Conservation (phyloP, 164 flowering plant species). For the Nelumbo lutea region DNA sequence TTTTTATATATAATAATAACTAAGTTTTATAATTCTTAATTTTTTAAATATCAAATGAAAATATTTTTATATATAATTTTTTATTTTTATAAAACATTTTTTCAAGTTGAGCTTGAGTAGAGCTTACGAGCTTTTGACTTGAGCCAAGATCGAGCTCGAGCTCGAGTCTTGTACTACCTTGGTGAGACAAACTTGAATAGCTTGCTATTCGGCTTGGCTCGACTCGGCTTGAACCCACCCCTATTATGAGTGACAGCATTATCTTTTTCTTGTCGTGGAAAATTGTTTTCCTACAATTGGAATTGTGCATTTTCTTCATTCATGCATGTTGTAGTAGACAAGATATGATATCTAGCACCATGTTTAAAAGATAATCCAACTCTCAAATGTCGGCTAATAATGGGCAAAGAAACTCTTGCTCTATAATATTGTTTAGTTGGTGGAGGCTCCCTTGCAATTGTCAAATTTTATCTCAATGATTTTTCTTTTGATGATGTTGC, state of each 20-base stretch:
- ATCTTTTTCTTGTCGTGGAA: constrained; percentile 15
- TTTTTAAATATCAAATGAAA: too few relatives aligned
- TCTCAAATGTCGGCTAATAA: constrained; percentile 68
- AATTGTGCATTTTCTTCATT: constrained; percentile 12
- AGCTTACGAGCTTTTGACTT: too few relatives aligned
- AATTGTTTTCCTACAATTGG: constrained; percentile 6
- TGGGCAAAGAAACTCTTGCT: constrained; percentile 76
- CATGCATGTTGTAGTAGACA: constrained; percentile 1
- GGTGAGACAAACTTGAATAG: too few relatives aligned
- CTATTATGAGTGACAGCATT: constrained; percentile 1
- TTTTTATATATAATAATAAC: too few relatives aligned
- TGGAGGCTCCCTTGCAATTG: constrained; percentile 95
- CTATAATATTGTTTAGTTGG: constrained; percentile 78
- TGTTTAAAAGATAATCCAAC: constrained; percentile 41
- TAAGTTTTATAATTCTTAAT: too few relatives aligned
- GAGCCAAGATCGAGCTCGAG: too few relatives aligned
- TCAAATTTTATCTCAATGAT: constrained; percentile 35
- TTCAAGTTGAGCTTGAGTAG: too few relatives aligned
- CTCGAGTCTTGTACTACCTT: too few relatives aligned
- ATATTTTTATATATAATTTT: too few relatives aligned
- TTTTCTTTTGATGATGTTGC: constrained; percentile 16
- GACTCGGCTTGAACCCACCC: too few relatives aligned
- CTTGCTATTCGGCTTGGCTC: too few relatives aligned
- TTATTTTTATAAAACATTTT: too few relatives aligned
- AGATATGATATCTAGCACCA: constrained; percentile 18